Base-by-base conservation (phyloP, 306 rosid genomes). In the Pueraria montana region DNA sequence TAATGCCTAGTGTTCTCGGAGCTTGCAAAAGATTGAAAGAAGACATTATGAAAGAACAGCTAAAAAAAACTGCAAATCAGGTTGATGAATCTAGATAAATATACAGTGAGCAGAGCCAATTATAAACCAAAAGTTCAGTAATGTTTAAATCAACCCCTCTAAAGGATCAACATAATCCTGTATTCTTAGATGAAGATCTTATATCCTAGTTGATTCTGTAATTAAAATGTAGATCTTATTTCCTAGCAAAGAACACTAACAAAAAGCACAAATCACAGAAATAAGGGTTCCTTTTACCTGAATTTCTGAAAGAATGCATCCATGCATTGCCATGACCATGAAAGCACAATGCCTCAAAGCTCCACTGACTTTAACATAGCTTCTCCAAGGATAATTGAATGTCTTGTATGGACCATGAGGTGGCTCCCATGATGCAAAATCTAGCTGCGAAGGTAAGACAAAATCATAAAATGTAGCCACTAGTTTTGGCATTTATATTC, bases 321-420 rank as follows among this genome's bases (percentile, higher is more conserved):
- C 94, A 81, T 91, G 94, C 94, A 91, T 87, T 27, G 92, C 92
- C 94, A 91, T 91, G 76, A 91, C 89, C 94, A 84, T 91, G 85
- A 91, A 86, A 32, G 94, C 92, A 75, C 94, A 91, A 77, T 89
- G 94, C 87, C 94, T 89, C 53, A 91, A 72, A 55, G 94, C 90
- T 42, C 94, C 94, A 20, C 91, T 78, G 13, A 91, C 86, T 79
- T 86, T 80, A 80, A 87, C 88, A 70, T 89, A 91, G 78, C 61
- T 84, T 84, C 52, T 86, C 92, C 94, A 91, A 3, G 94, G 91
- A 86, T 91, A 89, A 18, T 80, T 79, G 69, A 89, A 87, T 9
- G 42, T 62, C 68, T 67, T 85, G 53, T 89, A 91, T 53, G 85
- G 92, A 23, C 94, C 94, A 67, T 91, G 94, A 13, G 94, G 94